A percentile compares a stretch with the other conserved stretches of the same genome.
Conservation (phyloP, 2,329 filamentous ascomycete genomes). For the Anisogramma anomala region DNA sequence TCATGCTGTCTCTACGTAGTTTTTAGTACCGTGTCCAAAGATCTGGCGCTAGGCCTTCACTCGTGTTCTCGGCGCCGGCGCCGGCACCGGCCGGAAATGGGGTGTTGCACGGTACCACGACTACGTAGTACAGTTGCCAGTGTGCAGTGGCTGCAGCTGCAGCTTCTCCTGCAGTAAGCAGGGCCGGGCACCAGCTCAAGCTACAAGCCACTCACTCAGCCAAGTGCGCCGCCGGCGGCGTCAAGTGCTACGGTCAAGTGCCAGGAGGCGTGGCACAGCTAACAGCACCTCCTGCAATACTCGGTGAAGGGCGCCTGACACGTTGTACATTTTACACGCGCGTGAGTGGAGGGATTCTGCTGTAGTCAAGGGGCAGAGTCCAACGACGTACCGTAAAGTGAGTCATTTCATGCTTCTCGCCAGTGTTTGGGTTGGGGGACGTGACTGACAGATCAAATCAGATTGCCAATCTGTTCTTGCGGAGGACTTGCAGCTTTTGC, state of each 20-base stretch:
- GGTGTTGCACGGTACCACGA: neutral
- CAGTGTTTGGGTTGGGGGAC: neutral
- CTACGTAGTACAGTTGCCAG: no score
- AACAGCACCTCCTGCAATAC: neutral
- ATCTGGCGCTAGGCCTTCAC: no score
- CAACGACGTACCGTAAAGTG: no score
- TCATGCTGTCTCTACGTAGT: neutral
- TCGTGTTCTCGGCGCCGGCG: no score
- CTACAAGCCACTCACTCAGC: no score
- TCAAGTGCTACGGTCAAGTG: conserved; percentile 4
- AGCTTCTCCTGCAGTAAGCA: conserved; percentile 5
- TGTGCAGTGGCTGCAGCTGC: neutral
- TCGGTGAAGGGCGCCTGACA: conserved; percentile 5
- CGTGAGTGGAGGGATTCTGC: neutral
- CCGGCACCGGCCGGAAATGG: neutral
- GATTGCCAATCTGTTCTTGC: neutral
- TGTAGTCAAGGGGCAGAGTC: neutral
- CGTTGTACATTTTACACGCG: neutral
- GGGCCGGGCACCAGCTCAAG: neutral
- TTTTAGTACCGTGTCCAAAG: no score
- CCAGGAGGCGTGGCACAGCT: neutral
- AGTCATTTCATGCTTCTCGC: no score
- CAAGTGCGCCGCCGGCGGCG: no score
- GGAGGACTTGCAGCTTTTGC: neutral
- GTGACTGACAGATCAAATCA: neutral